Evolutionary conservation across 2,329 filamentous ascomycete genomes (phyloP), one percentile per base, ranked within the genome.

Genomic region (Pezicula rhizophila): DNA sequence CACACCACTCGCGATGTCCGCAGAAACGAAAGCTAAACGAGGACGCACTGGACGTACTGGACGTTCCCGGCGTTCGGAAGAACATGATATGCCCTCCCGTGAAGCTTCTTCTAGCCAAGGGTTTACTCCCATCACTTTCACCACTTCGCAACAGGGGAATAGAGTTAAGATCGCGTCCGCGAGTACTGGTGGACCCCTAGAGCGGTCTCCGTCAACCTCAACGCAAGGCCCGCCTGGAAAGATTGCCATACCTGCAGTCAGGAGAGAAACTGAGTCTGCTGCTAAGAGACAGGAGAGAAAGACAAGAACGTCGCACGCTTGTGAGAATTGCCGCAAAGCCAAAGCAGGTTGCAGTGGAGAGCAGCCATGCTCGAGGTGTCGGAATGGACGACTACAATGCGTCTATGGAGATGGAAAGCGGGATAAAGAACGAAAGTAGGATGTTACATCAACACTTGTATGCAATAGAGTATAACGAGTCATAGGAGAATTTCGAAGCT

Each of bases 311-410:
- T 51, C 54, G 31, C 60, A 62, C 41, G 68, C 68, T 5, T 70
- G 68, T 46, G 48, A 57, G 2, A 45, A 55, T n/a, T 70, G 68
- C 52, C 60, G 67, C 3, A 54, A 50, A 33, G 59, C 62, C 11
- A 70, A 70, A 46, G 58, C 62, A 0, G 68, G 64, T 31, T 70
- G 68, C 47, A 66, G 62, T 0, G 68, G 68, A 1, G 55, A 41
- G 1, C 44, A 54, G 8, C 66, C 67, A 7, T 69, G 67, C 17
- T 35, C 26, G 20, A 55, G 65, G 48, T 69, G 67, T 49, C 52
- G 49, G n/a, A 57, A 54, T 40, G 48, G 53, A 6, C 38, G 47
- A 8, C 46, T 54, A 10, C 20, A 41, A 6, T 62, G 60, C 40
- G 48, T 60, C 10, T 62, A 62, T 35, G 58, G 58, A 3, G 60